These are phyloP conservation scores for Lachnellula arida DNA, from an alignment of 2,329 filamentous ascomycete species.

Conservation along the genomic window DNA sequence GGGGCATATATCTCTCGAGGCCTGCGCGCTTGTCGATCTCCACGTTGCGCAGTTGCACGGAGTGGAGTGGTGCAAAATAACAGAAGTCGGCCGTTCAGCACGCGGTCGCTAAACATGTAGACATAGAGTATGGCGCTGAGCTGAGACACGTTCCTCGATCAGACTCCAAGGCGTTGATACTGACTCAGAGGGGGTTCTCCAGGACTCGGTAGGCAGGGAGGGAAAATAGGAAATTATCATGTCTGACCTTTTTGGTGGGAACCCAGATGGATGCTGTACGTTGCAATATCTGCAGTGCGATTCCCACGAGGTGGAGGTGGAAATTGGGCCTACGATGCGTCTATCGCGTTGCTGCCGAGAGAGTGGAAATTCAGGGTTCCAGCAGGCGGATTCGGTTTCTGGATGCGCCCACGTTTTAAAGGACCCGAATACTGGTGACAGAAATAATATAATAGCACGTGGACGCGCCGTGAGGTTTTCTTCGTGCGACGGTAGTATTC, in stretches of 20 bases:
- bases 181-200: conserved; percentile 11
- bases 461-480: conserved; percentile 9
- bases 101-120: conserved; percentile 15
- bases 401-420: conserved; percentile 12
- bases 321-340: not conserved
- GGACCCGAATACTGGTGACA: conserved; percentile 8
- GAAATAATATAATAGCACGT: conserved; percentile 15
- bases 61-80: conserved; percentile 5
- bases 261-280: not conserved
- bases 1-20: not conserved
- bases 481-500: conserved; percentile 2
- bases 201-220: not conserved
- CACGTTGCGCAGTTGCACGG: conserved; percentile 25
- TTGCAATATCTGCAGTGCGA: conserved; percentile 1
- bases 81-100: conserved; percentile 10
- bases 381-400: conserved; percentile 4
- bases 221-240: conserved; percentile 17
- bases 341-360: conserved; percentile 7
- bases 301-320: conserved; percentile 5
- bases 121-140: conserved; percentile 4
- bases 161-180: conserved; percentile 8
- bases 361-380: not conserved
- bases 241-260: conserved; percentile 12
- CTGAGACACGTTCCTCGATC: conserved; percentile 19
- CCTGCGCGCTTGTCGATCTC: conserved; percentile 9